Base-by-base conservation (phyloP, 331 rosid species). In the Spiraea crenata region DNA sequence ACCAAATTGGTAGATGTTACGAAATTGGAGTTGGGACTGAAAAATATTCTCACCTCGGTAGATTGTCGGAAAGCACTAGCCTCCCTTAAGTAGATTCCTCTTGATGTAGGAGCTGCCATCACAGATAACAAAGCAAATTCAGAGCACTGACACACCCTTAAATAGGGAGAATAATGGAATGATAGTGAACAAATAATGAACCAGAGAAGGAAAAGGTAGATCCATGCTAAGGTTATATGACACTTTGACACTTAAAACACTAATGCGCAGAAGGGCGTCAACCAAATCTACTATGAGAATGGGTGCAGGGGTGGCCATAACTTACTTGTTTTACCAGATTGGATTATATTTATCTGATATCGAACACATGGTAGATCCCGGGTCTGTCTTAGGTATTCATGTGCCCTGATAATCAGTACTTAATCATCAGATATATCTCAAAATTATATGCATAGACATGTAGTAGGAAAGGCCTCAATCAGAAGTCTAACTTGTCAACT, bases 51-150 rank as follows among this genome's bases (percentile, higher is more conserved):
- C 74, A 93, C 99, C 97, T 93, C 99, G 14, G 92, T 81, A 67
- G 83, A 67, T 73, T 91, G 91, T 73, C 7, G 85, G 77, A 86
- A 91, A 77, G 92, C 80, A 81, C 85, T 72, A 67, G 90, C 90
- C 85, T 93, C 97, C 79, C 99, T 87, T 63, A 93, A 68, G 83
- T 91, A 93, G 76, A 93, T 91, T 74, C 99, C 99, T 57, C 99
- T 91, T 48, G 89, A 79, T 25, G 76, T 81, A 63, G 89, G 89
- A 76, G 72, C 97, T 93, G 87, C 72, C 79, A 62, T 77, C 69
- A 75, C 4, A 58, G 77, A 12, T 41, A 66, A 76, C 7, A 68
- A 49, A 12, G 16, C 38, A 63, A 55, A 13, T 68, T 61, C 69
- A 63, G 61, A 34, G 61, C 47, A 69, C 41, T 72, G 61, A 42